Conservation (phyloP, 768 basidiomycete species). For the Suillus brevipes region DNA sequence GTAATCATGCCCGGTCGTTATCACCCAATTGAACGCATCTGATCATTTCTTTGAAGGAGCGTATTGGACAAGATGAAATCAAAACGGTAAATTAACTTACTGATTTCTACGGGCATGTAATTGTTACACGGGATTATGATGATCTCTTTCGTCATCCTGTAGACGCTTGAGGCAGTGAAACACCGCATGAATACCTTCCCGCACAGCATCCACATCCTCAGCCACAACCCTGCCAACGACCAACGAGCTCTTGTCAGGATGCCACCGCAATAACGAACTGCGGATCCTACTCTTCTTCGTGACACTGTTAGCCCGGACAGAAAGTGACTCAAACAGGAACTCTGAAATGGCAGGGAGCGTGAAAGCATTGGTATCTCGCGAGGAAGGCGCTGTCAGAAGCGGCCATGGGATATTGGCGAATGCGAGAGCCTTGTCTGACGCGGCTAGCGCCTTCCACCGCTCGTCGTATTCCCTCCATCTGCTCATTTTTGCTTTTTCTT, state of each 20-base stretch:
- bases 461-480: constrained; percentile 57
- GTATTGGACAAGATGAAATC: no score
- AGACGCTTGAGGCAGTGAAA: constrained; percentile 35
- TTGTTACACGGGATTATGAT: neutral
- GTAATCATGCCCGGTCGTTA: no score
- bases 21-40: no score
- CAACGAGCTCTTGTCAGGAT: constrained; percentile 60
- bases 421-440: constrained; percentile 28
- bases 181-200: constrained; percentile 47
- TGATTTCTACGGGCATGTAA: neutral
- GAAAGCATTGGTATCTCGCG: constrained; percentile 33
- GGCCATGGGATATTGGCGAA: constrained; percentile 72
- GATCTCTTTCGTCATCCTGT: constrained; percentile 32
- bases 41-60: no score
- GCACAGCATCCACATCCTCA: constrained; percentile 46
- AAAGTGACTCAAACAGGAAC: constrained; percentile 51
- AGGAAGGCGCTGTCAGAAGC: constrained; percentile 23
- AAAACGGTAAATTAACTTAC: no score
- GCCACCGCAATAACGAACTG: constrained; percentile 63
- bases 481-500: constrained; percentile 37
- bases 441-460: constrained; percentile 46
- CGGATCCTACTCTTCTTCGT: constrained; percentile 57
- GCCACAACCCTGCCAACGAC: constrained; percentile 44
- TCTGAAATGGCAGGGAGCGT: constrained; percentile 41
- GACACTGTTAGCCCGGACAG: constrained; percentile 40